Conservation (phyloP, 495 filamentous ascomycete genomes). For the Trichocladium antarcticum region DNA sequence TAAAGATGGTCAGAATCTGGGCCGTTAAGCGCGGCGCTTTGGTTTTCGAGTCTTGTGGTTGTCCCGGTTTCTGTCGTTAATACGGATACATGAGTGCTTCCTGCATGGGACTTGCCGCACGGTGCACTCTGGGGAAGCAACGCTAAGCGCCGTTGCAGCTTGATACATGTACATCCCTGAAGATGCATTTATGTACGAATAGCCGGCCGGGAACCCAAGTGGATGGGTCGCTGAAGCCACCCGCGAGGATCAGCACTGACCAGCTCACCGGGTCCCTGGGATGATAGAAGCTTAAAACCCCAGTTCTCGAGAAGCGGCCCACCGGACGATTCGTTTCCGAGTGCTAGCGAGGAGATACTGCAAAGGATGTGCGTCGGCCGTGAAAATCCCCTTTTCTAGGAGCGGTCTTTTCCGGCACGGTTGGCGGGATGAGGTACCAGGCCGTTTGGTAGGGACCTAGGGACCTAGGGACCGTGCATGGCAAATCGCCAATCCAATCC, state of each 20-base stretch:
- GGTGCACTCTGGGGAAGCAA: constrained; percentile 5
- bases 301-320: constrained; percentile 5
- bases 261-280: constrained; percentile 17
- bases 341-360: no score
- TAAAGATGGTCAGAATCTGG: background rate
- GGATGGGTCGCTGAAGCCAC: constrained; percentile 28
- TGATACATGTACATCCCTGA: constrained; percentile 17
- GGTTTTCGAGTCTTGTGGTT: no score
- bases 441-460: no score
- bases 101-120: constrained; percentile 6
- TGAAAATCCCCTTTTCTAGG: no score
- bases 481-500: no score
- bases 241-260: constrained; percentile 27
- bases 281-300: background rate
- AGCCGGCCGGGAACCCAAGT: constrained; percentile 28
- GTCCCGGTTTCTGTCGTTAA: constrained; percentile 1
- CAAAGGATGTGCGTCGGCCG: no score
- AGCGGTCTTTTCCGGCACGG: no score
- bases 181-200: constrained; percentile 26
- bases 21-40: background rate
- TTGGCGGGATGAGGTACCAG: no score
- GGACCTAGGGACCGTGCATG: no score
- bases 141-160: constrained; percentile 22
- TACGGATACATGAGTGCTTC: background rate
- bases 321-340: no score